phyloP scores from a whole-genome alignment of 192 early-diverging fungal genomes.

The Podila verticillata region DNA sequence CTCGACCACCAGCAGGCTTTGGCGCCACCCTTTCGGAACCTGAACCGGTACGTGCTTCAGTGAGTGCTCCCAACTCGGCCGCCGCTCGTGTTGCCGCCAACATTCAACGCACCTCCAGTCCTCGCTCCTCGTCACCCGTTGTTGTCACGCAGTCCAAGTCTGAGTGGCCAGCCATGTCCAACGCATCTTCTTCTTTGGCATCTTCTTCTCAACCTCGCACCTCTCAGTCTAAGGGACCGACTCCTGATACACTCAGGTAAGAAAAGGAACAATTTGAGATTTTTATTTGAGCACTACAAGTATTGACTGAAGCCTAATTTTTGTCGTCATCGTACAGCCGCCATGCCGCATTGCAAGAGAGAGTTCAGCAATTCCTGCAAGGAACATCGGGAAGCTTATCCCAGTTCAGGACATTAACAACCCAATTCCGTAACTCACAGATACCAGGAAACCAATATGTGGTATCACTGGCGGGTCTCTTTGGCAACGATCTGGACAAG shows the following conservation, averaged over 20 bases:
- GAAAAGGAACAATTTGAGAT: neutral
- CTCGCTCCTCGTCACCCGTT: slow-evolving; percentile 13
- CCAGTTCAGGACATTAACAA: slow-evolving; percentile 60
- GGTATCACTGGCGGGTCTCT: slow-evolving; percentile 48
- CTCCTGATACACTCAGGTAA: slow-evolving; percentile 34
- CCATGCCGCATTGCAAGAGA: slow-evolving; percentile 54
- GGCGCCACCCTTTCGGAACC: slow-evolving; percentile 29
- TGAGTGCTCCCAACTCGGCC: slow-evolving; percentile 24
- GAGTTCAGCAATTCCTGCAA: slow-evolving; percentile 45
- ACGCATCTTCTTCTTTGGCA: neutral
- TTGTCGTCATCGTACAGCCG: slow-evolving; percentile 21
- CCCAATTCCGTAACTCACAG: slow-evolving; percentile 54
- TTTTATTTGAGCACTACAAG: neutral
- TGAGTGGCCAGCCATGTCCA: slow-evolving; percentile 43
- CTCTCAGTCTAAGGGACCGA: neutral
- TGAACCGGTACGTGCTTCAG: slow-evolving; percentile 11
- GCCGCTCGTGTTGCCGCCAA: slow-evolving; percentile 41
- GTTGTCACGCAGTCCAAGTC: slow-evolving; percentile 33
- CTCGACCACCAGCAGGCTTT: slow-evolving; percentile 47
- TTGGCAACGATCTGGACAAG: slow-evolving; percentile 48
- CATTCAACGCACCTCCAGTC: slow-evolving; percentile 47
- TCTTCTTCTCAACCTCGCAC: neutral
- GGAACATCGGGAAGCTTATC: slow-evolving; percentile 46
- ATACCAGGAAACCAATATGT: slow-evolving; percentile 56
- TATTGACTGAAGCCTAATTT: neutral